Base-by-base conservation (phyloP, 148 eudicot species). In the Silene uniflora region DNA sequence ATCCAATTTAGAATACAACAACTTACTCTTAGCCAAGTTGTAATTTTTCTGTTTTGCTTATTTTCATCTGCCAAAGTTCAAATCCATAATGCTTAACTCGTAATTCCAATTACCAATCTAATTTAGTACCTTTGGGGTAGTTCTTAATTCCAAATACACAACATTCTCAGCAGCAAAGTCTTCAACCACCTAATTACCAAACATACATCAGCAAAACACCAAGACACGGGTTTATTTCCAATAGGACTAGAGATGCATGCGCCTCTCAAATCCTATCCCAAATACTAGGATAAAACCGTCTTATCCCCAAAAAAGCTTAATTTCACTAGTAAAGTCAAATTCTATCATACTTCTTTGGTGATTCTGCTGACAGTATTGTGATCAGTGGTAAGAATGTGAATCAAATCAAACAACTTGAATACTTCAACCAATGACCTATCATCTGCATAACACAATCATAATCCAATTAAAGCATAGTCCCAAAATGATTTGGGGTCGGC, bases 131-230 rank as follows among this genome's bases (percentile, higher is more conserved):
- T 95, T 95, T 3, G 98, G 98, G 24, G 98, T 95, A 32, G 97
- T 95, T 84, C 98, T 89, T 58, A 95, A 46, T 82, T 95, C 98
- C 91, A 95, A 86, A 80, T 95, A 95, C 69, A 95, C 89, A 73
- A 95, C 96, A 82, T 95, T 95, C 71, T 95, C 98, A 25, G 93
- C 88, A 72, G 97, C 97, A 76, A 95, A 95, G 84, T 95, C 98
- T 76, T 95, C 98, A 67, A 92, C 85, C 76, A 92, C 96, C 98
- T 95, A 84, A 39, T 22, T 21, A 76, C 8, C 23, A 62, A 52
- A 35, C 2, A 27, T 10, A 65, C 7, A 42, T 22, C 16, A 80
- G 69, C 24, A 70, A 52, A 47, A 42, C 56, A 72, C 6, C 52
- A 76, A 23, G 27, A 7, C 21, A 42, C 47, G 0, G 4, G 46